These are phyloP conservation scores for Lablab purpureus DNA, from an alignment of 306 rosid species.

Conservation along the genomic window DNA sequence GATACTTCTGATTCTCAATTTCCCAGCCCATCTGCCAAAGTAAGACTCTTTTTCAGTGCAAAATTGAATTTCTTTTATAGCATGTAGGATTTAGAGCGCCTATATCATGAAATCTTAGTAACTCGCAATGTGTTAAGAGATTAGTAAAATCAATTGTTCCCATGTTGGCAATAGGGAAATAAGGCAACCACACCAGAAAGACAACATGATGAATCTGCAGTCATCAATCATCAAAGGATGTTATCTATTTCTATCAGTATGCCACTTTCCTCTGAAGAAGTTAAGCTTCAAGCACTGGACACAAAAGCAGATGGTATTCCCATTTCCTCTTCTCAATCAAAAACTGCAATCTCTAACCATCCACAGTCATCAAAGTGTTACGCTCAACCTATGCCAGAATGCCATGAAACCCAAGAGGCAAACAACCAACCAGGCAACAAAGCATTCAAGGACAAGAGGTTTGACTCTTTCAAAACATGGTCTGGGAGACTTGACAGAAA, in stretches of 20 bases:
- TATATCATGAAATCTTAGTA: background rate
- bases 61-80: background rate
- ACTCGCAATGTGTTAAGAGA: background rate
- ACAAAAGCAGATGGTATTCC: conserved; percentile 41
- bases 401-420: conserved; percentile 35
- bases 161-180: conserved; percentile 55
- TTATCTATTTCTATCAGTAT: conserved; percentile 65
- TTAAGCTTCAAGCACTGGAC: conserved; percentile 41
- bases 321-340: conserved; percentile 12
- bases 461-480: conserved; percentile 84
- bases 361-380: conserved; percentile 52
- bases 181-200: conserved; percentile 40
- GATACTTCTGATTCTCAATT: conserved; percentile 50
- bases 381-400: conserved; percentile 78
- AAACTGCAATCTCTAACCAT: conserved; percentile 21
- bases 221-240: conserved; percentile 57
- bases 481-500: conserved; percentile 80
- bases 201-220: conserved; percentile 42
- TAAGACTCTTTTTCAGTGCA: conserved; percentile 44
- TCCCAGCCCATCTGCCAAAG: conserved; percentile 47
- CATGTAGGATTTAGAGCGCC: conserved; percentile 3
- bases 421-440: conserved; percentile 47
- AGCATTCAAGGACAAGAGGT: conserved; percentile 62
- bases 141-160: conserved; percentile 10
- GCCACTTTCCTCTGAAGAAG: conserved; percentile 64